These are phyloP conservation scores for Elongisporangium prolatum DNA, from an alignment of 352 stramenopile genomes.

Conservation along the genomic window DNA sequence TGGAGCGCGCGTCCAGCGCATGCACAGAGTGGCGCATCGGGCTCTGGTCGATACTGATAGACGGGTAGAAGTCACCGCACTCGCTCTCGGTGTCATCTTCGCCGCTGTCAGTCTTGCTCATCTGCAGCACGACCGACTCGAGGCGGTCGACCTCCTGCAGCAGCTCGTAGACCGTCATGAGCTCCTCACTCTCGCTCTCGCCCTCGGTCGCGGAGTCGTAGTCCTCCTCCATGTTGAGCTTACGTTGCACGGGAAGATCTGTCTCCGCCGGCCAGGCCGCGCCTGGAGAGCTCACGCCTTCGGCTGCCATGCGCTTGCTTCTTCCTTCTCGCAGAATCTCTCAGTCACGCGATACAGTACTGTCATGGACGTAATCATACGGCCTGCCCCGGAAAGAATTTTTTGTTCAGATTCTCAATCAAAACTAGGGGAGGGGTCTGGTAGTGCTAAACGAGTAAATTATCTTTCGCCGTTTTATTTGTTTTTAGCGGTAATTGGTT, in stretches of 20 bases:
- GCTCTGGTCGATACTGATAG: conserved; percentile 26
- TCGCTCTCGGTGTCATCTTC: conserved; percentile 1
- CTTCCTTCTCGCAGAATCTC: background rate
- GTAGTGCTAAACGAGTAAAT: too few relatives aligned
- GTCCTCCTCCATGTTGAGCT: conserved; percentile 22
- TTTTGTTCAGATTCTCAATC: background rate
- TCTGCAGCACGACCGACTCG: conserved; percentile 37
- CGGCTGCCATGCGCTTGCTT: background rate
- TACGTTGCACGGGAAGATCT: conserved; percentile 11
- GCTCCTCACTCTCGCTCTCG: conserved; percentile 18
- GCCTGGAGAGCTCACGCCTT: background rate
- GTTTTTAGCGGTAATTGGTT: too few relatives aligned
- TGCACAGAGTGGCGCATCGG: conserved; percentile 14
- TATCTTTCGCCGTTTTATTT: too few relatives aligned
- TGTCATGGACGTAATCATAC: background rate
- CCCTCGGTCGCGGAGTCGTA: conserved; percentile 16
- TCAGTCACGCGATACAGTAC: background rate
- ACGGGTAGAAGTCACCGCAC: conserved; percentile 15
- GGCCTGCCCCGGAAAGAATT: background rate
- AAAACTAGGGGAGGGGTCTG: too few relatives aligned
- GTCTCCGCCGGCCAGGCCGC: background rate
- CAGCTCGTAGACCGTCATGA: conserved; percentile 53
- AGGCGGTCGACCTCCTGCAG: conserved; percentile 44
- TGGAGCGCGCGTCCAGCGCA: conserved; percentile 14
- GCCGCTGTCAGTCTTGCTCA: conserved; percentile 15